Conservation (phyloP, 306 rosid genomes). For the Fragaria iinumae region DNA sequence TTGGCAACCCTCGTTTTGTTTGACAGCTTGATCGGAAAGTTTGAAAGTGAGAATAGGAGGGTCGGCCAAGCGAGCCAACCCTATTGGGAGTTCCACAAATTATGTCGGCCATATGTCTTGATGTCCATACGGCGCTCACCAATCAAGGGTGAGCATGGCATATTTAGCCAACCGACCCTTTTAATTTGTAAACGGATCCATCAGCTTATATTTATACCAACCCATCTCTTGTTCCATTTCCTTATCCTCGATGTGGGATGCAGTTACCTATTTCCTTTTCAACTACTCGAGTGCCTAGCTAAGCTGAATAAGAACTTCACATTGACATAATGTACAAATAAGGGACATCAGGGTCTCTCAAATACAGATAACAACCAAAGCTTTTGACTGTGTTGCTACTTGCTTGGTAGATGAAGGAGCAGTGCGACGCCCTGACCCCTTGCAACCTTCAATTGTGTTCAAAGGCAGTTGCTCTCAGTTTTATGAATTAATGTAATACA, state of each 20-base stretch:
- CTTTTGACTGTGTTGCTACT: not conserved
- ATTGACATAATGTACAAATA: not conserved
- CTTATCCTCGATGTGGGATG: conserved; percentile 34
- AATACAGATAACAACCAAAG: not conserved
- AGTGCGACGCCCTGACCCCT: not conserved
- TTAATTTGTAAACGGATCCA: fast-evolving
- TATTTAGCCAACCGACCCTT: conserved; percentile 93
- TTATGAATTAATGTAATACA: conserved; percentile 86
- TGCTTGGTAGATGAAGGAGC: not conserved
- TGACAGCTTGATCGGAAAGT: not conserved
- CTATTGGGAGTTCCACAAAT: conserved; percentile 50
- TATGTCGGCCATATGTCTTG: conserved; percentile 90
- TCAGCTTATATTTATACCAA: not conserved
- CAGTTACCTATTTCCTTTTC: not conserved
- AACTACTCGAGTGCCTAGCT: not conserved
- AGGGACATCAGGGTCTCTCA: not conserved
- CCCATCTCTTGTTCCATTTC: too few relatives aligned
- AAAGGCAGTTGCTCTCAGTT: conserved; percentile 11
- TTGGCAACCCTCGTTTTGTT: conserved; percentile 12
- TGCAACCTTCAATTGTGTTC: not conserved
- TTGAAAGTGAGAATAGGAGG: conserved; percentile 16
- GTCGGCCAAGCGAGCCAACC: conserved; percentile 62
- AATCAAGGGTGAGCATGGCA: conserved; percentile 51
- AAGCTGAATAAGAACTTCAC: not conserved
- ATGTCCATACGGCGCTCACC: conserved; percentile 81